Conservation (phyloP, 371 early-diverging fungal genomes). For the Rhizopus sp. region DNA sequence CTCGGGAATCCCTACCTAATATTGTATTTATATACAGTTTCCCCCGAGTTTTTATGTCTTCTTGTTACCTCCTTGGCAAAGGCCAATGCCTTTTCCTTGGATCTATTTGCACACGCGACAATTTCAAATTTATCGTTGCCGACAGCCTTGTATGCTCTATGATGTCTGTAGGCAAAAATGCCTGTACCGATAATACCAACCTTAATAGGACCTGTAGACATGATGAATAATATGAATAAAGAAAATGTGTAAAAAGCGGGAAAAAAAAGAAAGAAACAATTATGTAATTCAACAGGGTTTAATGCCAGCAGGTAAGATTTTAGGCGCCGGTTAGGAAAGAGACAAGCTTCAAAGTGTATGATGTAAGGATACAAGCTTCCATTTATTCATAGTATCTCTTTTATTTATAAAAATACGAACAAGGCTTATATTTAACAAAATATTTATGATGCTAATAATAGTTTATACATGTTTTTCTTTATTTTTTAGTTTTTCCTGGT, state of each 20-base stretch:
- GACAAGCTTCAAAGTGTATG: no score
- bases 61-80: constrained; percentile 44
- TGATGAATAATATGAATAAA: constrained; percentile 1
- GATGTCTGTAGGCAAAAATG: constrained; percentile 54
- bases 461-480: no score
- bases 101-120: constrained; percentile 53
- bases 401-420: no score
- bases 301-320: no score
- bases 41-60: neutral
- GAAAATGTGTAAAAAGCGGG: constrained; percentile 1
- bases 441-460: no score
- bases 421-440: no score
- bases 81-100: constrained; percentile 49
- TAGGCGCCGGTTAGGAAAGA: no score
- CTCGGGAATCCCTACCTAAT: constrained; percentile 47
- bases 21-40: no score
- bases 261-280: no score
- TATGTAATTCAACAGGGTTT: no score
- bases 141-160: constrained; percentile 41
- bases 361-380: no score
- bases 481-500: constrained; percentile 7
- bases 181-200: constrained; percentile 57
- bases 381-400: no score
- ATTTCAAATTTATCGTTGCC: constrained; percentile 44
- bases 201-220: constrained; percentile 34